These are phyloP conservation scores for Carex myosuroides DNA, from an alignment of 176 grass and related monocot species.

Conservation along the genomic window DNA sequence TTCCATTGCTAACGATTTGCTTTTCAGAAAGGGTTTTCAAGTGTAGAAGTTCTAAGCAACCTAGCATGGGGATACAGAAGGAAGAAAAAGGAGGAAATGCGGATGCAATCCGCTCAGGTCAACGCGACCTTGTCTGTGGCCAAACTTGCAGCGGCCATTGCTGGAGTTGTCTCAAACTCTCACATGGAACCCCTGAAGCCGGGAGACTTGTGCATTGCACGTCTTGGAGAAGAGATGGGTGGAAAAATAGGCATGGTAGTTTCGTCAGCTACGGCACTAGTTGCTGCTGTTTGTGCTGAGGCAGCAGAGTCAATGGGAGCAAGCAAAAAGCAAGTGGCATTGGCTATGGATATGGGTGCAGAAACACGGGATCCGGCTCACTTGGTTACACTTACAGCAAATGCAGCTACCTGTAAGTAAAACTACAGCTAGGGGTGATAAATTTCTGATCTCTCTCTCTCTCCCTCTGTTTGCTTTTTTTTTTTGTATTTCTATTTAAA, in stretches of 20 bases:
- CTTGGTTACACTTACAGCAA: conserved; percentile 43
- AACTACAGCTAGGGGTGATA: neutral
- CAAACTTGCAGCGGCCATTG: conserved; percentile 40
- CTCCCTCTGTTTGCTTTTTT: neutral
- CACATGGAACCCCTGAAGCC: conserved; percentile 17
- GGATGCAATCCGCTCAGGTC: conserved; percentile 36
- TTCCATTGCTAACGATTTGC: conserved; percentile 10
- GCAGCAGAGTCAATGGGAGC: conserved; percentile 40
- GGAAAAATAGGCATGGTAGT: conserved; percentile 38
- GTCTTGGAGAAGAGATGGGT: neutral
- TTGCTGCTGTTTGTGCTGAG: conserved; percentile 45
- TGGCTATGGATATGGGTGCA: conserved; percentile 36
- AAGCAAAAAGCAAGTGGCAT: conserved; percentile 36
- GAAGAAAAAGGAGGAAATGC: conserved; percentile 30
- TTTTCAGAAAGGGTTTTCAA: conserved; percentile 15
- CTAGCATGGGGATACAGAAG: conserved; percentile 21
- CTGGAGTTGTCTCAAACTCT: conserved; percentile 28
- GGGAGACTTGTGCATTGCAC: conserved; percentile 6
- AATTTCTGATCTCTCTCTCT: neutral
- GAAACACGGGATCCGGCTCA: conserved; percentile 25
- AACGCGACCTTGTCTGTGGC: conserved; percentile 51
- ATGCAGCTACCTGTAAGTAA: conserved; percentile 47
- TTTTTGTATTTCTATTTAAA: neutral
- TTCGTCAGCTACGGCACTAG: conserved; percentile 32
- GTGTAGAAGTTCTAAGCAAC: conserved; percentile 13